Conservation (phyloP, 106 monocot species). For the Chionographis japonica region DNA sequence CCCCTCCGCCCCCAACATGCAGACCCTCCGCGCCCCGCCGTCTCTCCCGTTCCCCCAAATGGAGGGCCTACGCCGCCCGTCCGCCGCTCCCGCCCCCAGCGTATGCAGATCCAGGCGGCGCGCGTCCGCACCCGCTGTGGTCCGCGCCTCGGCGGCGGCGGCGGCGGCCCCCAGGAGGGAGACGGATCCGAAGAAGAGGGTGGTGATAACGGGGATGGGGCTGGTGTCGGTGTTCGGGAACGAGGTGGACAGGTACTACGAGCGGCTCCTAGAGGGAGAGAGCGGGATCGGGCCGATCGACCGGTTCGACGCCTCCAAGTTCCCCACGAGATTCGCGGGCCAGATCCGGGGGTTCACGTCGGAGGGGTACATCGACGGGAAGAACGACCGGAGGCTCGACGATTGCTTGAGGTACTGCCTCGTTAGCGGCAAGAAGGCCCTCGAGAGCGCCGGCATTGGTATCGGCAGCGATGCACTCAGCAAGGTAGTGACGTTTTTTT, state of each 20-base stretch:
- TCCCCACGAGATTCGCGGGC: constrained; percentile 86
- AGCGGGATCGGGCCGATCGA: constrained; percentile 87
- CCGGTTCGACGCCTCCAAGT: constrained; percentile 83
- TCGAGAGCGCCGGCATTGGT: constrained; percentile 58
- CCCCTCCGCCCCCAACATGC: constrained; percentile 14
- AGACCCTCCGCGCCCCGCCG: constrained; percentile 20
- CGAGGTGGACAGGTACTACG: constrained; percentile 84
- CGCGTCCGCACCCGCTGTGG: neutral
- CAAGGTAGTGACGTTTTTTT: constrained; percentile 24
- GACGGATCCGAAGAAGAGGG: constrained; percentile 90
- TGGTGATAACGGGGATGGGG: constrained; percentile 95
- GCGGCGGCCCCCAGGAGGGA: constrained; percentile 60
- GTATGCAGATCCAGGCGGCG: neutral
- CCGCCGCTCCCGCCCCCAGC: neutral
- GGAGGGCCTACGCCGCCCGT: neutral
- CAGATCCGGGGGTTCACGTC: constrained; percentile 81
- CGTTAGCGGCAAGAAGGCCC: constrained; percentile 92
- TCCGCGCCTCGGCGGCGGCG: constrained; percentile 24
- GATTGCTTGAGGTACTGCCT: constrained; percentile 73
- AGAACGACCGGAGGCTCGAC: constrained; percentile 82
- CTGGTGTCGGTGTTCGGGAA: constrained; percentile 93
- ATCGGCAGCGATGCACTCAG: constrained; percentile 25
- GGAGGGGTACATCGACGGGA: constrained; percentile 88
- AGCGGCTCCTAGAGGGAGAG: constrained; percentile 68
- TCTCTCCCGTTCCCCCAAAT: constrained; percentile 2